Conservation (phyloP, 2,329 filamentous ascomycete genomes). For the Chalaropsis ovoidea region DNA sequence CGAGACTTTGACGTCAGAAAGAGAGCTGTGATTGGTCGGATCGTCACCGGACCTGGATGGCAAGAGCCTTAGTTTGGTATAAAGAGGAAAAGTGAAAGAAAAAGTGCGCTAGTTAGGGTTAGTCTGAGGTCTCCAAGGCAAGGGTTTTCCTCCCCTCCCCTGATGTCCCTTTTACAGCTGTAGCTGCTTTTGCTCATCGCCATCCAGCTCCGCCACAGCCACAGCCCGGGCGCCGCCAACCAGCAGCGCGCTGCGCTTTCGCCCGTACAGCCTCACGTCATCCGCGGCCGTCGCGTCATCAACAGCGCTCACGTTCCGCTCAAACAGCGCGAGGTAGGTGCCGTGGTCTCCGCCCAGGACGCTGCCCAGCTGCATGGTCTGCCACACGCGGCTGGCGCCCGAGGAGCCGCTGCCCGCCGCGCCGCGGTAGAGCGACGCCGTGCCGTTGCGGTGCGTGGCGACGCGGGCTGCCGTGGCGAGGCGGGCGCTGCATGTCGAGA, state of each 20-base stretch:
- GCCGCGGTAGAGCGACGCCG: slow-evolving; percentile 44
- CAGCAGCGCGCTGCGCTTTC: neutral
- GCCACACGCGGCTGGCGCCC: slow-evolving; percentile 46
- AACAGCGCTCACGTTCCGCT: slow-evolving; percentile 44
- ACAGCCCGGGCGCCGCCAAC: too few relatives aligned
- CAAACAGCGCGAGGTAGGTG: slow-evolving; percentile 41
- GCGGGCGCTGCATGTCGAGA: slow-evolving; percentile 22
- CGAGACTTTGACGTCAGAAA: neutral
- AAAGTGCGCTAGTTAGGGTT: too few relatives aligned
- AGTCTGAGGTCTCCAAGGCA: too few relatives aligned
- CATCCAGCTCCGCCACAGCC: too few relatives aligned
- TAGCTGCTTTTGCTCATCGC: too few relatives aligned
- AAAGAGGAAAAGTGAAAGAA: too few relatives aligned
- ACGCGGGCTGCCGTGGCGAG: slow-evolving; percentile 31
- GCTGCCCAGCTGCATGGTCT: slow-evolving; percentile 43
- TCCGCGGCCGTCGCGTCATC: slow-evolving; percentile 46
- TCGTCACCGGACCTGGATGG: too few relatives aligned
- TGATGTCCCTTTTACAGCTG: too few relatives aligned
- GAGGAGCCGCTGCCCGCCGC: slow-evolving; percentile 38
- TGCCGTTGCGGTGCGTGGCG: slow-evolving; percentile 47
- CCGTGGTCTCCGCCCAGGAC: neutral
- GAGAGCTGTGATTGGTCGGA: too few relatives aligned
- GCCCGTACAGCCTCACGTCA: slow-evolving; percentile 28
- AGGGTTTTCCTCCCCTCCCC: too few relatives aligned
- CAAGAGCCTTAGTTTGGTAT: too few relatives aligned